A percentile compares a stretch with the other conserved stretches of the same genome.
Evolutionary conservation across 31 red algal genomes (phyloP).

Genomic region (Bonnemaisonia californica): DNA sequence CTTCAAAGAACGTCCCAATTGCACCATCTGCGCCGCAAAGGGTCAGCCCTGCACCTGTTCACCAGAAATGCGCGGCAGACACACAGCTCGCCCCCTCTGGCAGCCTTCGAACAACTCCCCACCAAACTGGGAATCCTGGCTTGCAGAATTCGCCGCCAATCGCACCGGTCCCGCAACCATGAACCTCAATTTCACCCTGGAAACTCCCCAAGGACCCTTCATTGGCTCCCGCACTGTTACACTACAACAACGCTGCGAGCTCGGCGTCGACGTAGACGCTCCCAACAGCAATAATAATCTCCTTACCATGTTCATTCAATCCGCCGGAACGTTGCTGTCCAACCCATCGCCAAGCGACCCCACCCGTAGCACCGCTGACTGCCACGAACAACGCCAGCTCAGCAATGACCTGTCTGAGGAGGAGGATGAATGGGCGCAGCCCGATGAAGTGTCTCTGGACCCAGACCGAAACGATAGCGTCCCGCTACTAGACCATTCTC

Average conservation of each 20-base stretch:
- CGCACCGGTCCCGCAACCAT: not conserved
- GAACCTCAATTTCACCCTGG: not conserved
- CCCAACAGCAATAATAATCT: not conserved
- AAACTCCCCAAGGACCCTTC: not conserved
- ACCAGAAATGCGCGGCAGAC: not conserved
- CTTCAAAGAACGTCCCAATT: not conserved
- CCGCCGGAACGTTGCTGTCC: constrained; percentile 14
- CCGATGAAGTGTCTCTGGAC: not conserved
- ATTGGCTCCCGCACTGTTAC: not conserved
- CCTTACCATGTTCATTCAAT: constrained; percentile 21
- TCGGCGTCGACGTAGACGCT: constrained; percentile 14
- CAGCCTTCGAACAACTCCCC: not conserved
- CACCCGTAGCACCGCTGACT: not conserved
- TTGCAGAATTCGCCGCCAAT: not conserved
- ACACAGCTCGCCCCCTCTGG: not conserved
- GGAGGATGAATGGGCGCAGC: not conserved
- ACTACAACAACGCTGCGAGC: constrained; percentile 15
- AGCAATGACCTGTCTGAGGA: constrained; percentile 4
- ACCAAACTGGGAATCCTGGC: constrained; percentile 29
- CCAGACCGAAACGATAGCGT: not conserved
- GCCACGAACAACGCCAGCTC: not conserved
- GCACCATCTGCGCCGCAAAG: not conserved
- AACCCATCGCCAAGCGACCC: not conserved
- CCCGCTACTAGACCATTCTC: not conserved
- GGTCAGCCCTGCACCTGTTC: not conserved